Base-by-base conservation (phyloP, 768 basidiomycete genomes). In the Pholiota conissans region DNA sequence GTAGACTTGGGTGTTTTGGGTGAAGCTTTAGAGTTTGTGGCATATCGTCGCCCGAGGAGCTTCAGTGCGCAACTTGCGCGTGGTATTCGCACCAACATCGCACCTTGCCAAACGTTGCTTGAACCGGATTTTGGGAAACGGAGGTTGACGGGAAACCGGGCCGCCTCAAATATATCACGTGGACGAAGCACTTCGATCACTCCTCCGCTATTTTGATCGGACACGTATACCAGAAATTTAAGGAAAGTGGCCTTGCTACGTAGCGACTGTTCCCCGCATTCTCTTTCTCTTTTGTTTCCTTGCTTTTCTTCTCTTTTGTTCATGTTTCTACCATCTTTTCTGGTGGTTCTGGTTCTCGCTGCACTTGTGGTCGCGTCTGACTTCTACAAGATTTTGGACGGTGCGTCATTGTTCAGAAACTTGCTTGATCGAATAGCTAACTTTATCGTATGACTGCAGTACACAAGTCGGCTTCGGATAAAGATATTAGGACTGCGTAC, bases 401-500 rank as follows among this genome's bases (percentile, higher is more conserved):
- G 92, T 94, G 70, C 75, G 89, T 81, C 64, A 62, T 63, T 57
- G 61, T 67, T 62, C 69, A 56, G 69, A 54, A 61, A 58, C 46
- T 51, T 55, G 57, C 49, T 27, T 40, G 27, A 18, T 83, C 80
- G 54, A 49, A 35, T 20, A 8, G 5, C 46, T n/a, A n/a, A n/a
- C n/a, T n/a, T 37, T 39, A 47, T 20, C 46, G 39, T 45, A 10
- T 53, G 2, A 11, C 29, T 27, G 16, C 47, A 82, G 79, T 96
- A 45, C 83, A 85, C 65, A 85, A 76, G 63, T 87, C 90, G 42
- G 93, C 94, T 13, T 88, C 89, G 34, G 91, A 95, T 42, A 86
- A 85, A 67, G 94, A 96, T 67, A 93, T 98, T 69, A 84, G 90
- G 72, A 89, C 91, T 62, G 93, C 95, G 2, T 98, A 97, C 76